Evolutionary conservation across 345 rosid genomes (phyloP).

Genomic region (Schrenkiella parvula): DNA sequence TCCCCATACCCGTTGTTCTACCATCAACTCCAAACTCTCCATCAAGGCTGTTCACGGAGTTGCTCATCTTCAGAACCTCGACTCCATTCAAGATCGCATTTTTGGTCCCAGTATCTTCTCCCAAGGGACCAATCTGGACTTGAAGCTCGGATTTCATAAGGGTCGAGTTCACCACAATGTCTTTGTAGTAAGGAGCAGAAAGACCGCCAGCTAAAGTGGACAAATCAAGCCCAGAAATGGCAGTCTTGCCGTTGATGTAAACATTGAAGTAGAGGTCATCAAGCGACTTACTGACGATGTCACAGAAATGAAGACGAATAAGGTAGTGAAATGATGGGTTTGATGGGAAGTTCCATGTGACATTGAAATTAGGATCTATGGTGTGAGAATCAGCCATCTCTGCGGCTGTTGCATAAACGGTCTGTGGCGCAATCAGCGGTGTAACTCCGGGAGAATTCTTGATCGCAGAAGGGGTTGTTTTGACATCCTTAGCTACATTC

Average conservation of each 20-base stretch:
- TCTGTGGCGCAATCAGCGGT: constrained; percentile 55
- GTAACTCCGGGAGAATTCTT: constrained; percentile 41
- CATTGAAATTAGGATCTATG: constrained; percentile 43
- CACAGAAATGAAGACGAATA: constrained; percentile 76
- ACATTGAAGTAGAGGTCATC: constrained; percentile 68
- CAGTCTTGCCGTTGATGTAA: constrained; percentile 53
- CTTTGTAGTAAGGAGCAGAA: constrained; percentile 57
- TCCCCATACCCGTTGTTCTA: neutral
- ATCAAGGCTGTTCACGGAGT: constrained; percentile 59
- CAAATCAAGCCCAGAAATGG: constrained; percentile 58
- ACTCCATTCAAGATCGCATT: constrained; percentile 72
- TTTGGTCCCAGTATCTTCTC: constrained; percentile 39
- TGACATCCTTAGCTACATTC: constrained; percentile 31
- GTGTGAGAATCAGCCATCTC: constrained; percentile 54
- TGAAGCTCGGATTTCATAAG: constrained; percentile 37
- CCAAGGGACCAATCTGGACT: constrained; percentile 59
- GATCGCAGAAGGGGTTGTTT: constrained; percentile 37
- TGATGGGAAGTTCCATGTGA: constrained; percentile 61
- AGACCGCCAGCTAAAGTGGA: constrained; percentile 44
- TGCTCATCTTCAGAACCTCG: constrained; percentile 72
- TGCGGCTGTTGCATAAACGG: constrained; percentile 52
- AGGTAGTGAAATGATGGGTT: constrained; percentile 47
- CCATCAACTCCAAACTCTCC: constrained; percentile 76
- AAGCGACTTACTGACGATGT: constrained; percentile 56
- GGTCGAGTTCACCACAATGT: constrained; percentile 57